A percentile compares a stretch with the other conserved stretches of the same genome.
Evolutionary conservation across 2,329 filamentous ascomycete species (phyloP).

Genomic region (Ambrosiella cleistominuta): DNA sequence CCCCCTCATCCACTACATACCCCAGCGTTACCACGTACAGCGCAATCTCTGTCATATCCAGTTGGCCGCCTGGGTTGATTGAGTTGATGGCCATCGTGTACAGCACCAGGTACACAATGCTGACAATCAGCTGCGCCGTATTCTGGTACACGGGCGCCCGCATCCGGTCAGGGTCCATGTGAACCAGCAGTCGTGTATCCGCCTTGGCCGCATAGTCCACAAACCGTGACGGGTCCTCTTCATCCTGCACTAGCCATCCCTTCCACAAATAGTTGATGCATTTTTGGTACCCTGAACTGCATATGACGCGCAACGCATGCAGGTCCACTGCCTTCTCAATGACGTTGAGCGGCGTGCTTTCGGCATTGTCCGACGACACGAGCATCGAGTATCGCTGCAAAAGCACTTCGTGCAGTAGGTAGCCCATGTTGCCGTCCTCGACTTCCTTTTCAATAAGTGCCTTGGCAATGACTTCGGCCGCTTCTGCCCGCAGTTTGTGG

Average conservation of each 20-base stretch:
- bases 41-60: constrained; percentile 68
- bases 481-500: constrained; percentile 58
- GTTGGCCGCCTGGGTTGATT: constrained; percentile 66
- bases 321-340: constrained; percentile 88
- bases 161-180: constrained; percentile 91
- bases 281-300: constrained; percentile 86
- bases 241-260: constrained; percentile 93
- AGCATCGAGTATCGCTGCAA: constrained; percentile 79
- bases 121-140: constrained; percentile 67
- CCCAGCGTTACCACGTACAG: constrained; percentile 84
- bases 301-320: constrained; percentile 75
- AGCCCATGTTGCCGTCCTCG: constrained; percentile 45
- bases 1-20: constrained; percentile 71
- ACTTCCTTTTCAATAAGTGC: constrained; percentile 55
- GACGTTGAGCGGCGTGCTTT: constrained; percentile 53
- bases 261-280: constrained; percentile 86
- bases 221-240: constrained; percentile 76
- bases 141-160: constrained; percentile 87
- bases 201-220: constrained; percentile 72
- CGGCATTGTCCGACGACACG: constrained; percentile 51
- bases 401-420: constrained; percentile 63
- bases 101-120: constrained; percentile 62
- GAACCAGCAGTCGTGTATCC: constrained; percentile 57
- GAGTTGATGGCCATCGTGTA: constrained; percentile 91
- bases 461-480: constrained; percentile 88